phyloP scores from a whole-genome alignment of 179 eudicot species.

The Spergularia azorica region DNA sequence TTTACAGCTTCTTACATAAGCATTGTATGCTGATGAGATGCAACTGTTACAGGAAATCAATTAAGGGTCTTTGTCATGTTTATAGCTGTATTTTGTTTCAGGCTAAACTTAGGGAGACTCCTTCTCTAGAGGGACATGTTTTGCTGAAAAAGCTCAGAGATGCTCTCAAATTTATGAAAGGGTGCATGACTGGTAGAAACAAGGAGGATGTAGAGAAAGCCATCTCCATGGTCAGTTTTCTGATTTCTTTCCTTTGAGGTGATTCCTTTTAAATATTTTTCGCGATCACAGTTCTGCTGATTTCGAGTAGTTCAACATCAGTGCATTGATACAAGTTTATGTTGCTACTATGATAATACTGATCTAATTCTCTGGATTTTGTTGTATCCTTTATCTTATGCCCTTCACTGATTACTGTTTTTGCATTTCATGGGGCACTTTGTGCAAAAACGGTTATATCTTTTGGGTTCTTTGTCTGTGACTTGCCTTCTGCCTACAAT shows the following conservation, averaged over 20 bases:
- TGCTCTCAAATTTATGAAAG: slow-evolving; percentile 84
- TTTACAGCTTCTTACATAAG: neutral
- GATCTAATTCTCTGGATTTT: too few relatives aligned
- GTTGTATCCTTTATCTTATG: too few relatives aligned
- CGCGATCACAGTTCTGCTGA: neutral
- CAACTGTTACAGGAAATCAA: neutral
- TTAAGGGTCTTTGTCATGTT: neutral
- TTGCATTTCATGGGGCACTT: too few relatives aligned
- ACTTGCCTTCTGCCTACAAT: too few relatives aligned
- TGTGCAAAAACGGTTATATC: too few relatives aligned
- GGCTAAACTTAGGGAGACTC: slow-evolving; percentile 82
- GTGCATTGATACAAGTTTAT: neutral
- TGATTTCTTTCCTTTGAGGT: neutral
- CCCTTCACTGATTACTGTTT: too few relatives aligned
- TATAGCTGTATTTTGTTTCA: slow-evolving; percentile 26
- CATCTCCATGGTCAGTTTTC: slow-evolving; percentile 77
- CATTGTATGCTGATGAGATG: too few relatives aligned
- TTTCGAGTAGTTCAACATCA: neutral
- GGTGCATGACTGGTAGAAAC: slow-evolving; percentile 75
- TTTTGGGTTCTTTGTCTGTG: too few relatives aligned
- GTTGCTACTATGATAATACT: too few relatives aligned
- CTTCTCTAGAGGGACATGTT: slow-evolving; percentile 94
- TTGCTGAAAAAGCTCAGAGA: slow-evolving; percentile 93
- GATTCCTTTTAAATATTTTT: neutral
- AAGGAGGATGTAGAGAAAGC: slow-evolving; percentile 97